These are phyloP conservation scores for Stramenopiles sp. DNA, from an alignment of 352 stramenopile species.

Conservation along the genomic window DNA sequence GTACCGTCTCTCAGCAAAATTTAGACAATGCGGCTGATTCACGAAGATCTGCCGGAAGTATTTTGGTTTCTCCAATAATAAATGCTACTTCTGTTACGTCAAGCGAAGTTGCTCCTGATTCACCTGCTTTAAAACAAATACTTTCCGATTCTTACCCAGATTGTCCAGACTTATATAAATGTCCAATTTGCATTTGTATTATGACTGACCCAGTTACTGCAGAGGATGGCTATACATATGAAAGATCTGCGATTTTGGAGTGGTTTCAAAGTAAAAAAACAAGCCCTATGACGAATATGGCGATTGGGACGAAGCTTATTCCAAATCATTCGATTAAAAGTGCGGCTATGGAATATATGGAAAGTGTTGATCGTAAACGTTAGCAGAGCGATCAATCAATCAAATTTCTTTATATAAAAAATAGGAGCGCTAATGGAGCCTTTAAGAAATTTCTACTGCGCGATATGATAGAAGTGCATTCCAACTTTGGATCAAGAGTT, in stretches of 20 bases:
- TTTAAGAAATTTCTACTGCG: too few species aligned
- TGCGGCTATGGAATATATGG: constrained; percentile 18
- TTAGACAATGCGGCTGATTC: neutral
- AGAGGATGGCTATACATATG: constrained; percentile 32
- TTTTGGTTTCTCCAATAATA: neutral
- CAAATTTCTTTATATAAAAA: too few species aligned
- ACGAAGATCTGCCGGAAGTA: neutral
- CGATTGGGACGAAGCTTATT: constrained; percentile 19
- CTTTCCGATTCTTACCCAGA: neutral
- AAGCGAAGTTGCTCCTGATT: neutral
- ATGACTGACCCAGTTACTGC: constrained; percentile 34
- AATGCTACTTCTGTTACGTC: neutral
- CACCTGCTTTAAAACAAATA: too few species aligned
- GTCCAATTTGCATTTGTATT: constrained; percentile 25
- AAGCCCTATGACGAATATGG: constrained; percentile 19
- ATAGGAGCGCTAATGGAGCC: too few species aligned
- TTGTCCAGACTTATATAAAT: constrained; percentile 12
- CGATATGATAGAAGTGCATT: too few species aligned
- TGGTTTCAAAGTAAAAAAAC: constrained; percentile 29
- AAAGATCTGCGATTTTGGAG: constrained; percentile 28
- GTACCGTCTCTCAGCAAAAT: neutral
- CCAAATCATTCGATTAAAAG: constrained; percentile 24
- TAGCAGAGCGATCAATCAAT: too few species aligned
- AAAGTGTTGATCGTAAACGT: neutral
- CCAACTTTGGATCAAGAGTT: too few species aligned